Percentiles rank a stretch among this genome's conserved stretches.
Evolutionary conservation across 768 basidiomycete species (phyloP).

Genomic region (Leucogyrophana mollusca): DNA sequence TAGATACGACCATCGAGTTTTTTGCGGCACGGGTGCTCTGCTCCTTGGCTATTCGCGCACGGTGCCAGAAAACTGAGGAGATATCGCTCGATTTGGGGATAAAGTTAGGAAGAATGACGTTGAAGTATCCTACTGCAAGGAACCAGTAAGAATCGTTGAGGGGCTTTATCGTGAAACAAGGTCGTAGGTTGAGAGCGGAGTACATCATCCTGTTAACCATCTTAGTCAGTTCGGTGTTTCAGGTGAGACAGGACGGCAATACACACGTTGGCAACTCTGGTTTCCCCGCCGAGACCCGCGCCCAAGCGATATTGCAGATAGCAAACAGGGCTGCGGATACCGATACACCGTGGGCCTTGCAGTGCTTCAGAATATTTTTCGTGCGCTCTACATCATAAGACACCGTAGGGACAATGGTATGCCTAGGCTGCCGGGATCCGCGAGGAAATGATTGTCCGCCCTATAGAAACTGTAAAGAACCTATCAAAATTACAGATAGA

Average conservation of each 20-base stretch:
- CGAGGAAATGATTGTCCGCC: slow-evolving; percentile 76
- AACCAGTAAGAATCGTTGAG: slow-evolving; percentile 73
- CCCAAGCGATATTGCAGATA: slow-evolving; percentile 75
- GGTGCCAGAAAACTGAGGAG: slow-evolving; percentile 65
- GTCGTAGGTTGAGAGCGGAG: slow-evolving; percentile 78
- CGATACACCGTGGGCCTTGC: slow-evolving; percentile 71
- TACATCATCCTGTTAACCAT: slow-evolving; percentile 66
- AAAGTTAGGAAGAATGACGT: slow-evolving; percentile 76
- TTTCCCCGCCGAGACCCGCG: slow-evolving; percentile 42
- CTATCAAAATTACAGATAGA: not conserved
- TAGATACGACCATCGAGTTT: slow-evolving; percentile 56
- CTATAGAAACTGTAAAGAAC: slow-evolving; percentile 26
- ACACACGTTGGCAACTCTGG: slow-evolving; percentile 51
- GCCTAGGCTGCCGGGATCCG: slow-evolving; percentile 40
- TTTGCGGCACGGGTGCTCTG: slow-evolving; percentile 70
- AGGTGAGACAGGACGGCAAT: not conserved
- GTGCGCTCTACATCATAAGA: slow-evolving; percentile 57
- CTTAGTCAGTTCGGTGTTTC: not conserved
- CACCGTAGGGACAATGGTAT: slow-evolving; percentile 70
- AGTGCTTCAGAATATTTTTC: slow-evolving; percentile 60
- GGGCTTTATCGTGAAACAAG: slow-evolving; percentile 46
- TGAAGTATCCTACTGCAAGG: slow-evolving; percentile 80
- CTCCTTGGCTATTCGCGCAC: slow-evolving; percentile 63
- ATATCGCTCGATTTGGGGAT: slow-evolving; percentile 45
- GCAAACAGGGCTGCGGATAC: slow-evolving; percentile 77